Conservation (phyloP, 371 early-diverging fungal species). For the Mortierella sp. region DNA sequence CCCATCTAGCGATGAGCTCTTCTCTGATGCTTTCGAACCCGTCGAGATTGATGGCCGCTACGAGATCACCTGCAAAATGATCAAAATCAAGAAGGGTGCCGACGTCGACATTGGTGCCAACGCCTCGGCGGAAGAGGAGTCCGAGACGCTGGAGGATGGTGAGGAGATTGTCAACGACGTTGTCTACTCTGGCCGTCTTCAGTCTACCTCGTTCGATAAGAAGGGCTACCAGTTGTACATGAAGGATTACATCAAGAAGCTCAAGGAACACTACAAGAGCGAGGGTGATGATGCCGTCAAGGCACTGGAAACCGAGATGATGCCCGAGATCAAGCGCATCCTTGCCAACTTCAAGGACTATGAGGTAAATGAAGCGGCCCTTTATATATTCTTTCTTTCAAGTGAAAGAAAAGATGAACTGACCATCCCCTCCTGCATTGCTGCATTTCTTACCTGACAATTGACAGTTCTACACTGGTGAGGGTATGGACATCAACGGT, state of each 20-base stretch:
- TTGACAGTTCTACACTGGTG: slow-evolving; percentile 87
- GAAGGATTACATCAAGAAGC: slow-evolving; percentile 91
- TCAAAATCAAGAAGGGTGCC: slow-evolving; percentile 59
- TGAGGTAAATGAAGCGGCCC: too few relatives aligned
- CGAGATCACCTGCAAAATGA: slow-evolving; percentile 85
- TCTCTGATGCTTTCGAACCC: slow-evolving; percentile 90
- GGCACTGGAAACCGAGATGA: slow-evolving; percentile 75
- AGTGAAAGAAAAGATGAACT: not conserved
- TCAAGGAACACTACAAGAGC: slow-evolving; percentile 65
- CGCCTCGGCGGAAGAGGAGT: slow-evolving; percentile 90
- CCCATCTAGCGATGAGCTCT: slow-evolving; percentile 78
- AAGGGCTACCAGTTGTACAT: slow-evolving; percentile 92
- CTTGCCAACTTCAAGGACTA: slow-evolving; percentile 77
- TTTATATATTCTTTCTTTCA: slow-evolving; percentile 7
- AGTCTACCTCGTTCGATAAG: slow-evolving; percentile 87
- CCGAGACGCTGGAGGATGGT: slow-evolving; percentile 72
- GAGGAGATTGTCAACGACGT: slow-evolving; percentile 85
- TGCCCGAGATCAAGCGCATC: slow-evolving; percentile 80
- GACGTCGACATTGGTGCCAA: slow-evolving; percentile 95
- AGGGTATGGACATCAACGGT: slow-evolving; percentile 89
- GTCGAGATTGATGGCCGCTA: slow-evolving; percentile 74
- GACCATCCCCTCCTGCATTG: too few relatives aligned
- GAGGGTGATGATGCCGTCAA: slow-evolving; percentile 70
- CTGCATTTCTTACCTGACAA: slow-evolving; percentile 58
- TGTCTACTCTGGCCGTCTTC: slow-evolving; percentile 84